phyloP scores from a whole-genome alignment of 495 filamentous ascomycete species.

The Rhypophila decipiens region DNA sequence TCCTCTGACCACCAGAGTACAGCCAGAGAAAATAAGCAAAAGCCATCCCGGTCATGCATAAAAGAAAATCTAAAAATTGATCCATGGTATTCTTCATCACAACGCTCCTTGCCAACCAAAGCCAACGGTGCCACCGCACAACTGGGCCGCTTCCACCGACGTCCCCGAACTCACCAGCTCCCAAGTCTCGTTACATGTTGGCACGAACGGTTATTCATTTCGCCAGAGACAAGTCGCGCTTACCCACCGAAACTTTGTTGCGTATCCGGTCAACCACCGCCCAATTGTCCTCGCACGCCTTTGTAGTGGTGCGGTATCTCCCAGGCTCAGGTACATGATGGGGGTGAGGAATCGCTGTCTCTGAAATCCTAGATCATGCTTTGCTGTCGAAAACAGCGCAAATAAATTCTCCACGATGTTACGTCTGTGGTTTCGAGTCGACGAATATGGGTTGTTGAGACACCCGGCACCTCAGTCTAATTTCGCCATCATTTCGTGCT shows the following conservation, averaged over 20 bases:
- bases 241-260: conserved; percentile 10
- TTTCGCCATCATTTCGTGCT: conserved; percentile 95
- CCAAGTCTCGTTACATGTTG: conserved; percentile 7
- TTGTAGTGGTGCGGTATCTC: conserved; percentile 15
- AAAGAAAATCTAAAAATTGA: conserved; percentile 37
- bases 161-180: conserved; percentile 3
- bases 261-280: conserved; percentile 4
- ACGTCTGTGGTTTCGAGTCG: conserved; percentile 13
- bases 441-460: conserved; percentile 7
- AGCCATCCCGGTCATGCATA: conserved; percentile 41
- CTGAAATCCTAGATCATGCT: conserved; percentile 18
- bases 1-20: conserved; percentile 25
- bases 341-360: conserved; percentile 21
- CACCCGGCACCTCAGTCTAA: conserved; percentile 66
- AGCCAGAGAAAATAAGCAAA: conserved; percentile 32
- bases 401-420: conserved; percentile 12
- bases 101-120: conserved; percentile 16
- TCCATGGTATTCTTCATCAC: conserved; percentile 16
- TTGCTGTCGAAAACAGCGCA: conserved; percentile 21
- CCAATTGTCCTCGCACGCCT: conserved; percentile 14
- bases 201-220: conserved; percentile 11
- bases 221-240: conserved; percentile 10
- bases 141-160: conserved; percentile 8
- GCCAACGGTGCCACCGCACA: conserved; percentile 11
- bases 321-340: conserved; percentile 22